Percentiles rank a stretch among this genome's conserved stretches.
Conservation (phyloP, 768 basidiomycete species). For the Kwoniella heveanensis region DNA sequence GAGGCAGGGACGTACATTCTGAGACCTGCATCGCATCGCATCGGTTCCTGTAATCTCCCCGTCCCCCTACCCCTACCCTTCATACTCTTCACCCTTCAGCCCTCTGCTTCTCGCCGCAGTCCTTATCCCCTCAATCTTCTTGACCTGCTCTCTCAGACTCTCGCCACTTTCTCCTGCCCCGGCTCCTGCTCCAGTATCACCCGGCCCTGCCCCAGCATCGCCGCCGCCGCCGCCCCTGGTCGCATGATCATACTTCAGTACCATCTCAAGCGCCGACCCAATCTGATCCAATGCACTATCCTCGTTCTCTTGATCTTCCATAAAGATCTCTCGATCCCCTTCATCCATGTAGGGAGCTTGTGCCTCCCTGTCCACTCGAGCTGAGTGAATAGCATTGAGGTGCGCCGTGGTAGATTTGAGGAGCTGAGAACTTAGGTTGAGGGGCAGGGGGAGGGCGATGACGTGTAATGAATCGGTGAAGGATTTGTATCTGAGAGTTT, state of each 20-base stretch:
- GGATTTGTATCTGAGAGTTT: constrained; percentile 35
- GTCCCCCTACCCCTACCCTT: not conserved
- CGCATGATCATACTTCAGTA: constrained; percentile 6
- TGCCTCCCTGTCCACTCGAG: constrained; percentile 22
- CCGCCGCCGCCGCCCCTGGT: not conserved
- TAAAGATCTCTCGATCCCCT: constrained; percentile 27
- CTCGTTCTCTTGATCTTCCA: constrained; percentile 34
- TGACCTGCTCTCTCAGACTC: constrained; percentile 2
- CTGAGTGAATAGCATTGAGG: constrained; percentile 16
- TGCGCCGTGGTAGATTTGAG: constrained; percentile 19
- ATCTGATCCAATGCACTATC: constrained; percentile 25
- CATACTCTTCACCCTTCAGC: not conserved
- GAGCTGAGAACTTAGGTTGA: constrained; percentile 12
- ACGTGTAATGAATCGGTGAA: constrained; percentile 39
- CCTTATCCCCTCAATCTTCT: constrained; percentile 16
- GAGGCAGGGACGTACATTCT: no score
- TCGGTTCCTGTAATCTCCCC: no score
- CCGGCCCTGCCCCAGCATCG: no score
- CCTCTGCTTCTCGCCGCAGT: constrained; percentile 10
- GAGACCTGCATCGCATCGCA: no score
- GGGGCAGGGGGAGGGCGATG: constrained; percentile 23
- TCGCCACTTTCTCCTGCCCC: not conserved
- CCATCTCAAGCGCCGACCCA: constrained; percentile 19
- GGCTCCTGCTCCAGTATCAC: not conserved
- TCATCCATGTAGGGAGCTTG: constrained; percentile 34